Evolutionary conservation across 257 asterid species (phyloP), one percentile per base, ranked within the genome.

Genomic region (Rhazya stricta): DNA sequence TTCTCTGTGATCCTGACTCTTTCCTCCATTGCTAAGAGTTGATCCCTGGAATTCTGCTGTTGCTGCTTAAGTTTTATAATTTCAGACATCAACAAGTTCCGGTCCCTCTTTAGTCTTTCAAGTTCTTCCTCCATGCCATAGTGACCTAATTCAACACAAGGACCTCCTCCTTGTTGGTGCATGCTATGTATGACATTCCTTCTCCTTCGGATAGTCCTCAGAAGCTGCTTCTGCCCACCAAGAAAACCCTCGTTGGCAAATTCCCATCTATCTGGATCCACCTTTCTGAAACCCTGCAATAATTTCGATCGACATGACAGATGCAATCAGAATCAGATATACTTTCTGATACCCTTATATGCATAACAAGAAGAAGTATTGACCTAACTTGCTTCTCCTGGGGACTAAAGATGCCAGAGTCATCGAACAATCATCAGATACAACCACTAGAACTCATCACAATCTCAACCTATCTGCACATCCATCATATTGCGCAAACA

Each of bases 231-330:
- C 71, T 95, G 96, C 9, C 99, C 99, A 29, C 94, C 91, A 51
- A 95, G 82, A 58, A 92, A 95, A 3, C 98, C 96, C 85, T 89
- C 97, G 69, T 91, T 91, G 0, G 99, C 99, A 65, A 95, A 95
- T 73, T 95, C 97, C 98, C 98, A 95, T 81, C 91, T 84, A 29
- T 92, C 98, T 0, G 97, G 93, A 79, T 92, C 97, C 57, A 92
- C 96, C 79, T 95, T 95, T 74, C 89, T 82, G 46, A 95, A 95
- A 27, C 99, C 99, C 99, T 95, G 93, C 87, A 81, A 42, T 27
- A 51, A 51, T 73, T 43, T 32, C 12, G 42, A 34, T 74, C 71
- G 68, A 50, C 19, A 46, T 19, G 41, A 41, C 53, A 50, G 32
- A 58, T 43, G 54, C 36, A 42, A 69, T 23, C 57, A 62, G 34